These are phyloP conservation scores for Aspergillus glaucus DNA, from an alignment of 2,329 filamentous ascomycete genomes.

Conservation along the genomic window DNA sequence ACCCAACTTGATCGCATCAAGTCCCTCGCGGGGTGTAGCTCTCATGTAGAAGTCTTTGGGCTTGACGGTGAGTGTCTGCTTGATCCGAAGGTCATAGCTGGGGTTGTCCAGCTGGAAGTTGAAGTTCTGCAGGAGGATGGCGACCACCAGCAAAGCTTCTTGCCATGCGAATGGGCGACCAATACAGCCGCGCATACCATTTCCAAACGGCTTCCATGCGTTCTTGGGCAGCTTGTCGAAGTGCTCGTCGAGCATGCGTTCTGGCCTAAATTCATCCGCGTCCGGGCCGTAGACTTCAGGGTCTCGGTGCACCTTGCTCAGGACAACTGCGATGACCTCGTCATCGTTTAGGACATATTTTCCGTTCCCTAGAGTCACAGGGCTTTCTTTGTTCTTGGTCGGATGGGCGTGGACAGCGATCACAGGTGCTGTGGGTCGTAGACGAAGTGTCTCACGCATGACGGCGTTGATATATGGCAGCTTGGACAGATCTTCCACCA, in stretches of 20 bases:
- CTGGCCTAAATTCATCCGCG: constrained; percentile 60
- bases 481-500: constrained; percentile 56
- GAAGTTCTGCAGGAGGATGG: constrained; percentile 65
- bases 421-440: constrained; percentile 53
- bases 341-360: constrained; percentile 55
- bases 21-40: constrained; percentile 48
- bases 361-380: constrained; percentile 49
- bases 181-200: constrained; percentile 64
- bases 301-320: constrained; percentile 55
- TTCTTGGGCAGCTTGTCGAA: constrained; percentile 60
- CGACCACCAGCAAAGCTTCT: constrained; percentile 57
- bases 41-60: constrained; percentile 56
- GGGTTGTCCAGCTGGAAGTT: constrained; percentile 59
- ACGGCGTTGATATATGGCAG: constrained; percentile 61
- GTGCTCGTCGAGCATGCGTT: constrained; percentile 64
- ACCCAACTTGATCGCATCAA: constrained; percentile 41
- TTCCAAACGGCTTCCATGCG: constrained; percentile 69
- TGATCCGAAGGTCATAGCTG: constrained; percentile 33
- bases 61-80: constrained; percentile 36
- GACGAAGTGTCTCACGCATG: constrained; percentile 58
- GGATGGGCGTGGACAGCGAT: constrained; percentile 48
- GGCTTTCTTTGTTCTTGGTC: constrained; percentile 32
- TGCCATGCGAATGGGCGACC: constrained; percentile 70
- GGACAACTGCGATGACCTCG: constrained; percentile 45
- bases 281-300: constrained; percentile 60